phyloP scores from a whole-genome alignment of 129 eudicot species.

The Kitagawia praeruptora region DNA sequence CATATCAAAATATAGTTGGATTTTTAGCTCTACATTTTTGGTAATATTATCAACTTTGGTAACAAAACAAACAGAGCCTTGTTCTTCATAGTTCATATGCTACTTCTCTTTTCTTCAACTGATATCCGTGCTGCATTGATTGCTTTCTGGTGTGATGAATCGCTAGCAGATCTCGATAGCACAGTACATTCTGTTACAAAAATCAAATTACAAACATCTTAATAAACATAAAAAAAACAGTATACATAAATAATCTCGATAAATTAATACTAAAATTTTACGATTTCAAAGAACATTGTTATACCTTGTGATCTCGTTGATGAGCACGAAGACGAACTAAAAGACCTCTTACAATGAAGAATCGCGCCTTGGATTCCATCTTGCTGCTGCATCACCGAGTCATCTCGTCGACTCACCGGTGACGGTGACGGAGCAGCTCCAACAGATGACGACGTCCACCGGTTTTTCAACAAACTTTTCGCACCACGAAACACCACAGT shows the following conservation, averaged over 20 bases:
- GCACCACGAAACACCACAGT: slow-evolving; percentile 29
- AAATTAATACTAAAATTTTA: too few species aligned
- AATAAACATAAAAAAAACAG: not conserved
- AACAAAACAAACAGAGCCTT: not conserved
- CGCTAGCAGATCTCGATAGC: slow-evolving; percentile 50
- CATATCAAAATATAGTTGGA: not conserved
- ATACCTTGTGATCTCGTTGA: slow-evolving; percentile 30
- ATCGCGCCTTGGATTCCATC: slow-evolving; percentile 72
- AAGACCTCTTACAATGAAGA: slow-evolving; percentile 73
- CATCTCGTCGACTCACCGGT: slow-evolving; percentile 42
- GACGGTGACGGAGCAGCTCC: slow-evolving; percentile 11
- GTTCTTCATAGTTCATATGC: slow-evolving; percentile 23
- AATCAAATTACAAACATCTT: not conserved
- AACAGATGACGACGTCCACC: slow-evolving; percentile 33
- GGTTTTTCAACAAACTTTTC: slow-evolving; percentile 49
- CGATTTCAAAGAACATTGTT: too few species aligned
- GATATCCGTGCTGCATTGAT: slow-evolving; percentile 13
- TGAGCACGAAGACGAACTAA: slow-evolving; percentile 32
- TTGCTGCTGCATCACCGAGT: slow-evolving; percentile 42
- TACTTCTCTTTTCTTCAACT: slow-evolving; percentile 26
- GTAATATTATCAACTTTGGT: not conserved
- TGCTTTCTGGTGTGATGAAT: slow-evolving; percentile 35
- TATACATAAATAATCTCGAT: too few species aligned
- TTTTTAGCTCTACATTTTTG: not conserved
- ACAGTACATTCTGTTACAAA: slow-evolving; percentile 30